These are phyloP conservation scores for Acephala macrosclerotiorum DNA, from an alignment of 2,329 filamentous ascomycete species.

Conservation along the genomic window DNA sequence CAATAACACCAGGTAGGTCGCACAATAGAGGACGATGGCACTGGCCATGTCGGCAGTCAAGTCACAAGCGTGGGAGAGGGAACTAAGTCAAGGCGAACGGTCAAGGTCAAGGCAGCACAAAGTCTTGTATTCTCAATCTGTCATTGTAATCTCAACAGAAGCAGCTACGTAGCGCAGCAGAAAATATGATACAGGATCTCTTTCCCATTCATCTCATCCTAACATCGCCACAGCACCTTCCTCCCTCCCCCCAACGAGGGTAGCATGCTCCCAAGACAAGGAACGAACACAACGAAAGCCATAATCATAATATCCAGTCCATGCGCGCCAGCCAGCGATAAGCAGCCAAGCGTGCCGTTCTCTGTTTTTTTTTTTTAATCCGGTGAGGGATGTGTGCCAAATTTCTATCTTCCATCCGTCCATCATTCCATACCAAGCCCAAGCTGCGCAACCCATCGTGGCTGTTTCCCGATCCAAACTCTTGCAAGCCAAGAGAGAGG, in stretches of 20 bases:
- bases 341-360: slow-evolving; percentile 4
- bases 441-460: slow-evolving; percentile 1
- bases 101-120: not conserved
- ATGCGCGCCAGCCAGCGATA: not conserved
- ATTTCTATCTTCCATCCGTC: slow-evolving; percentile 7
- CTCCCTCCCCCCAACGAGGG: not conserved
- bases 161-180: slow-evolving; percentile 6
- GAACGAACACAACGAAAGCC: slow-evolving; percentile 7
- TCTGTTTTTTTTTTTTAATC: slow-evolving; percentile 12
- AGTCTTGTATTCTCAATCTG: slow-evolving; percentile 8
- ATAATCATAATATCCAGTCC: slow-evolving; percentile 9
- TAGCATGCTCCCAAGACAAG: not conserved
- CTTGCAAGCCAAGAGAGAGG: slow-evolving; percentile 2
- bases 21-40: no score
- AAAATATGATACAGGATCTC: slow-evolving; percentile 17
- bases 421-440: slow-evolving; percentile 13
- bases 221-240: not conserved
- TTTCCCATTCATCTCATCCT: slow-evolving; percentile 9
- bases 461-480: not conserved
- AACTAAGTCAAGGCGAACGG: not conserved
- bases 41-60: no score
- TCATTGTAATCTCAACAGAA: slow-evolving; percentile 13
- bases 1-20: no score
- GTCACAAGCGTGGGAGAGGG: no score
- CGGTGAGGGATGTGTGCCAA: slow-evolving; percentile 12